Percentiles rank a stretch among this genome's conserved stretches.
These are phyloP conservation scores for Cyclanthera cordifolia DNA, from an alignment of 306 rosid species.

Conservation along the genomic window DNA sequence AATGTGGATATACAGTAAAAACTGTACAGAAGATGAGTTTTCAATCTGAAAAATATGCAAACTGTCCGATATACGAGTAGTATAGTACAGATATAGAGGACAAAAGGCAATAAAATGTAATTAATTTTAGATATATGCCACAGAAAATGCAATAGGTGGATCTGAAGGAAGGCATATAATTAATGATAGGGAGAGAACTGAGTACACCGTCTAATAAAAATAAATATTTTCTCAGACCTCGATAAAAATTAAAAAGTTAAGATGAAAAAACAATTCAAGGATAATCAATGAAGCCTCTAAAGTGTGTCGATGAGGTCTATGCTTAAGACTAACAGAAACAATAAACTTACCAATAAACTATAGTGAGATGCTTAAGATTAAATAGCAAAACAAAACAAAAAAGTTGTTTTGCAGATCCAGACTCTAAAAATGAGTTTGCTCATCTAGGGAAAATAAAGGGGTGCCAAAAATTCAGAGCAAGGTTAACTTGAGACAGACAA, in stretches of 20 bases:
- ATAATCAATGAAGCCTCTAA: no score
- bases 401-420: no score
- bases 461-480: neutral
- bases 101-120: neutral
- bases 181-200: neutral
- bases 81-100: neutral
- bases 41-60: neutral
- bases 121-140: no score
- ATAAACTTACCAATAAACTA: neutral
- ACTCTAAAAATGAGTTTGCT: neutral
- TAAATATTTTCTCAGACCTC: neutral
- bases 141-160: neutral
- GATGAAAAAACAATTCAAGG: no score
- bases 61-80: neutral
- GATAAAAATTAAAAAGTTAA: neutral
- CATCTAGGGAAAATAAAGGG: neutral
- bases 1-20: neutral
- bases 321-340: neutral
- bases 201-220: neutral
- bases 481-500: constrained; percentile 35
- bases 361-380: neutral
- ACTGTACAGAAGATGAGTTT: neutral
- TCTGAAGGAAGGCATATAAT: neutral
- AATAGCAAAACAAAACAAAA: neutral
- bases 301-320: neutral